A percentile compares a stretch with the other conserved stretches of the same genome.
These are phyloP conservation scores for Strobilomyces echinocephalus DNA, from an alignment of 768 basidiomycete species.

Conservation along the genomic window DNA sequence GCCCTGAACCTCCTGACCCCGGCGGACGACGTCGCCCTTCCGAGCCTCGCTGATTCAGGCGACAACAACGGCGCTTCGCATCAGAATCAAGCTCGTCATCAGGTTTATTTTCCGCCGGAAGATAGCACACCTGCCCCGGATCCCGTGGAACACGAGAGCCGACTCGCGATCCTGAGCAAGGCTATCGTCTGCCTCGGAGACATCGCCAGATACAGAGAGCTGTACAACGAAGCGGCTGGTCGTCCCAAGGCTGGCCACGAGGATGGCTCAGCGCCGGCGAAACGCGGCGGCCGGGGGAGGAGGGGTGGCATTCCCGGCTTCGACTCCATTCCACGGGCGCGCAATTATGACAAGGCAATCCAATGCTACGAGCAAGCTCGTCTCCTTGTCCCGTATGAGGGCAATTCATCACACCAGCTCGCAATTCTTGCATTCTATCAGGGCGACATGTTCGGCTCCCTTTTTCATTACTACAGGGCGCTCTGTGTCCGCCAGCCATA, in stretches of 20 bases:
- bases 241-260: slow-evolving; percentile 67
- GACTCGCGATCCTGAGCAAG: slow-evolving; percentile 79
- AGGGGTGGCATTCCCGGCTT: slow-evolving; percentile 42
- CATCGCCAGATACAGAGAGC: slow-evolving; percentile 88
- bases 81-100: slow-evolving; percentile 45
- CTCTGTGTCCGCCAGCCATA: slow-evolving; percentile 84
- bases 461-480: slow-evolving; percentile 88
- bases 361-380: slow-evolving; percentile 85
- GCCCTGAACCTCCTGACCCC: slow-evolving; percentile 50
- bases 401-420: slow-evolving; percentile 93
- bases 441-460: slow-evolving; percentile 72
- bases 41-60: slow-evolving; percentile 20
- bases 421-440: slow-evolving; percentile 88
- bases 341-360: slow-evolving; percentile 70
- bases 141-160: slow-evolving; percentile 41
- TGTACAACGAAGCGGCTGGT: slow-evolving; percentile 72
- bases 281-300: slow-evolving; percentile 42
- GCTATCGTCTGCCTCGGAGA: slow-evolving; percentile 90
- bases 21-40: slow-evolving; percentile 33
- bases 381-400: slow-evolving; percentile 77
- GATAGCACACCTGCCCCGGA: slow-evolving; percentile 39
- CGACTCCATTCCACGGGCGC: slow-evolving; percentile 49
- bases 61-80: slow-evolving; percentile 19
- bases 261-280: slow-evolving; percentile 37
- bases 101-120: slow-evolving; percentile 61